phyloP scores from a whole-genome alignment of 768 basidiomycete genomes.

The Cystobasidiopsis lactophilus region DNA sequence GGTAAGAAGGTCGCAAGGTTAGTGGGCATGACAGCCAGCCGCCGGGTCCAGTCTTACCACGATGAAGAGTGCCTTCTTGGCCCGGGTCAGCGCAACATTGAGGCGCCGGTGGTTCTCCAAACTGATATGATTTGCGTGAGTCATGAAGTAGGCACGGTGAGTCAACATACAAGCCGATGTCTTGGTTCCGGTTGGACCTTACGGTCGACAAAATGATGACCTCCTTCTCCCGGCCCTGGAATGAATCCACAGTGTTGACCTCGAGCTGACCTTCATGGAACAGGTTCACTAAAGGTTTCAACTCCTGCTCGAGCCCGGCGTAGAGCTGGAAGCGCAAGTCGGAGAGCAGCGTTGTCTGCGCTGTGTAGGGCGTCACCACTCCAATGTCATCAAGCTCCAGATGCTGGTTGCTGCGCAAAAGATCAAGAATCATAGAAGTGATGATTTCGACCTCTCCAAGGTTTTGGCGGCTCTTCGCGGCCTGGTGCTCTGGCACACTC shows the following conservation, averaged over 20 bases:
- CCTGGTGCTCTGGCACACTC: constrained; percentile 40
- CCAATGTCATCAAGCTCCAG: constrained; percentile 60
- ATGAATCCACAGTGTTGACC: not conserved
- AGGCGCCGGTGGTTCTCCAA: constrained; percentile 62
- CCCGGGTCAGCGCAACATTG: constrained; percentile 78
- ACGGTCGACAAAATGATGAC: constrained; percentile 82
- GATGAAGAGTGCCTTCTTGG: constrained; percentile 62
- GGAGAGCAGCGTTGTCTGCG: constrained; percentile 57
- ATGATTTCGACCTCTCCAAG: constrained; percentile 54
- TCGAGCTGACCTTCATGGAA: not conserved
- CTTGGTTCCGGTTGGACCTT: constrained; percentile 50
- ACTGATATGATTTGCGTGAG: no score
- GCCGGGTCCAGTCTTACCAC: constrained; percentile 34
- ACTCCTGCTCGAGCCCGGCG: no score
- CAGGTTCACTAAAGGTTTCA: not conserved
- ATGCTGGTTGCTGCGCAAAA: constrained; percentile 45
- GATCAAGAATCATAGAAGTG: constrained; percentile 58
- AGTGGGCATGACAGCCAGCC: no score
- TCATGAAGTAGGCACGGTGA: not conserved
- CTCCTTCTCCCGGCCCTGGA: constrained; percentile 49
- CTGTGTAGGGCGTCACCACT: constrained; percentile 75
- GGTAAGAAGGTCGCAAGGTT: no score
- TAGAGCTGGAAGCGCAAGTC: not conserved
- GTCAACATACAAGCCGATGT: constrained; percentile 49
- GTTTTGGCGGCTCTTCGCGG: constrained; percentile 56